phyloP scores from a whole-genome alignment of 352 stramenopile species.

The Globisporangium cystogenes region DNA sequence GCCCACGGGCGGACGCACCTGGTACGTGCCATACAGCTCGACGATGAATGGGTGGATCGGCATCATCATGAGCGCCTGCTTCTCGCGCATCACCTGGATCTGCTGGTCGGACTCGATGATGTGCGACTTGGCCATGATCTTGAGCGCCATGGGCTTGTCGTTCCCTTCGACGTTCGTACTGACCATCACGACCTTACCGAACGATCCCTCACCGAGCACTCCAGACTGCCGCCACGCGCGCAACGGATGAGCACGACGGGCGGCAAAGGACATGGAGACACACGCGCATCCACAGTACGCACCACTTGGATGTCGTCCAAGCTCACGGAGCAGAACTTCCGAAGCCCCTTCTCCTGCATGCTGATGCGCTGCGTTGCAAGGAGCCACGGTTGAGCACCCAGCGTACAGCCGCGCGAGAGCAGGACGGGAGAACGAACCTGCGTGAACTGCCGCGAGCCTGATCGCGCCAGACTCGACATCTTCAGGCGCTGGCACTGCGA shows the following conservation, averaged over 20 bases:
- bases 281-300: neutral
- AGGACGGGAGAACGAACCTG: slow-evolving; percentile 18
- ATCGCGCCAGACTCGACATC: slow-evolving; percentile 40
- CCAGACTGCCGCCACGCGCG: slow-evolving; percentile 30
- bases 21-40: slow-evolving; percentile 88
- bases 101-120: slow-evolving; percentile 93
- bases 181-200: slow-evolving; percentile 94
- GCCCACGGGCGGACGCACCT: slow-evolving; percentile 19
- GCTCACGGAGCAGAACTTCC: slow-evolving; percentile 45
- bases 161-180: slow-evolving; percentile 51
- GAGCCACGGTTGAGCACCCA: neutral
- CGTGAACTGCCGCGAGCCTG: slow-evolving; percentile 51
- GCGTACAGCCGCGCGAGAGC: neutral
- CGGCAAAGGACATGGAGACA: neutral
- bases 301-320: slow-evolving; percentile 69
- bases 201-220: slow-evolving; percentile 94
- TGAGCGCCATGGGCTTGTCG: slow-evolving; percentile 81
- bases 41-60: slow-evolving; percentile 90
- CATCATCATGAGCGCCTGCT: slow-evolving; percentile 84
- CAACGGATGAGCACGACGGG: neutral
- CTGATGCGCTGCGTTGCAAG: slow-evolving; percentile 32
- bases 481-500: slow-evolving; percentile 66
- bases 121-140: slow-evolving; percentile 91
- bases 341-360: slow-evolving; percentile 31
- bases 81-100: slow-evolving; percentile 92